Base-by-base conservation (phyloP, 345 rosid genomes). In the Turritis glabra region DNA sequence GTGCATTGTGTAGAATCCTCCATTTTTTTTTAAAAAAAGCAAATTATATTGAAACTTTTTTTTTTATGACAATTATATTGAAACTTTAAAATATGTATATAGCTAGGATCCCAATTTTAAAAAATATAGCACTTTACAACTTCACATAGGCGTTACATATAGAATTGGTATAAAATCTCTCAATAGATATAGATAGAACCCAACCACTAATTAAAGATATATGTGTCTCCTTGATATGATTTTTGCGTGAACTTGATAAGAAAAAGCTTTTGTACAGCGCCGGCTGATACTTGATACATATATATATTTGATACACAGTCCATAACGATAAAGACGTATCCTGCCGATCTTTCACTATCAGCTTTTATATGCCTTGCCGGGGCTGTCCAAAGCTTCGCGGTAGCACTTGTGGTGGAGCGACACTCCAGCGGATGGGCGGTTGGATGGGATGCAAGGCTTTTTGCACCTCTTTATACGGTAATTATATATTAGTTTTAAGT, bases 371-470 rank as follows among this genome's bases (percentile, higher is more conserved):
- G 97, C 76, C 52, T 86, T 51, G 32, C 87, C 1, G 96, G 96
- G 52, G 80, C 92, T 0, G 5, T 84, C 41, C 93, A 90, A 77
- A 86, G 90, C 62, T 65, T 77, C 3, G 85, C 52, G 0, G 65
- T 90, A 2, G 90, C 93, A 0, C 66, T 88, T 5, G 77, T 63
- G 2, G 78, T 82, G 12, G 90, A 85, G 56, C 89, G 43, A 62
- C 88, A 55, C 68, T 37, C 87, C 0, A 41, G 82, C 5, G 88
- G 88, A 2, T 86, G 97, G 96, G 84, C 85, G 0, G 82, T 86
- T 18, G 92, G 89, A 3, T 89, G 85, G 90, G 89, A 90, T 80
- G 76, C 88, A 8, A 81, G 88, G 75, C 89, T 90, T 14, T 87
- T 84, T 2, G 92, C 89, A 72, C 85, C 93, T 8, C 70, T 90